A percentile compares a stretch with the other conserved stretches of the same genome.
phyloP scores from a whole-genome alignment of 768 basidiomycete species.

The Mycena latifolia region DNA sequence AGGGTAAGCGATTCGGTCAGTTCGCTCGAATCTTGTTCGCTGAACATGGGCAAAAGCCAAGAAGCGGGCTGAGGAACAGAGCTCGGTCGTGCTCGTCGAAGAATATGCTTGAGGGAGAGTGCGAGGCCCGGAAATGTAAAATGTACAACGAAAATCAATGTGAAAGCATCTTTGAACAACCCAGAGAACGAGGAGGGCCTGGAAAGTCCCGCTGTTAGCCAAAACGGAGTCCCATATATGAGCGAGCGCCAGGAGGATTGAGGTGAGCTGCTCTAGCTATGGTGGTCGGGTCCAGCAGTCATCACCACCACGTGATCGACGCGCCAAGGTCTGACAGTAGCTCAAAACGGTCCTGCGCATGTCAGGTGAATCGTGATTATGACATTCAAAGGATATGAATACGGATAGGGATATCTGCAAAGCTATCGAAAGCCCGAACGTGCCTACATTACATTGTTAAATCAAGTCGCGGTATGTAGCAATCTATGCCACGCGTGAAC shows the following conservation, averaged over 20 bases:
- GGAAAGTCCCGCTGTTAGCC: no score
- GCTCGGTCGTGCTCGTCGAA: conserved; percentile 5
- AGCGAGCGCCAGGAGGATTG: no score
- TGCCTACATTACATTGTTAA: conserved; percentile 19
- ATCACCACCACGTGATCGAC: no score
- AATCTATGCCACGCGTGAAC: conserved; percentile 23
- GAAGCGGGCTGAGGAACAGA: conserved; percentile 28
- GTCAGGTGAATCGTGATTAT: conserved; percentile 7
- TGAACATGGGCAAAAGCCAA: not conserved
- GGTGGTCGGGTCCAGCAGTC: no score
- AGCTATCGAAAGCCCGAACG: conserved; percentile 17
- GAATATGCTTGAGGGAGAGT: conserved; percentile 2
- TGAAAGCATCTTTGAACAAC: not conserved
- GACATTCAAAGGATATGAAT: conserved; percentile 21
- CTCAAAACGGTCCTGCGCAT: no score
- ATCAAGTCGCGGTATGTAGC: conserved; percentile 8
- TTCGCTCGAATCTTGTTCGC: no score
- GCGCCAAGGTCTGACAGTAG: no score
- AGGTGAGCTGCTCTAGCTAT: no score
- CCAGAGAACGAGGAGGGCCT: no score
- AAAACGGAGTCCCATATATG: no score
- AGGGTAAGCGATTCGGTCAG: not conserved
- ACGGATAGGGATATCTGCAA: conserved; percentile 28
- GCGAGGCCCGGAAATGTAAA: not conserved
- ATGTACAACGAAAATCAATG: not conserved